Evolutionary conservation across 169 alveolate genomes (phyloP).

Genomic region (Babesia sp.): DNA sequence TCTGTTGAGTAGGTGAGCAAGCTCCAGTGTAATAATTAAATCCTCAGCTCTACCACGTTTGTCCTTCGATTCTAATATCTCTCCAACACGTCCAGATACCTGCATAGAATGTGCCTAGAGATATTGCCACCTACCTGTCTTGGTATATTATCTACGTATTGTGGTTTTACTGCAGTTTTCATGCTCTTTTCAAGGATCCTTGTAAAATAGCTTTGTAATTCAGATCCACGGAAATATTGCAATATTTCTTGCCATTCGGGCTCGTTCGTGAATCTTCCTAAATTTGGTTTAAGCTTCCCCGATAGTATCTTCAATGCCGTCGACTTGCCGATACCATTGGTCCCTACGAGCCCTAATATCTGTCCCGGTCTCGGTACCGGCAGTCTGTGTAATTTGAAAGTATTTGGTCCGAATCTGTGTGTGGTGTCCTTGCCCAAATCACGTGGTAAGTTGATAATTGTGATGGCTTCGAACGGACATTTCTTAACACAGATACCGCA

Average conservation of each 20-base stretch:
- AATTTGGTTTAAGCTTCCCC: slow-evolving; percentile 96
- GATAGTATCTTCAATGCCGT: slow-evolving; percentile 96
- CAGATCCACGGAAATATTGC: slow-evolving; percentile 95
- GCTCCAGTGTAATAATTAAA: slow-evolving; percentile 85
- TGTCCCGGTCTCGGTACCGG: slow-evolving; percentile 99
- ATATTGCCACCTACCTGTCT: slow-evolving; percentile 79
- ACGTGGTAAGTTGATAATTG: slow-evolving; percentile 97
- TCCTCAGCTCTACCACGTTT: slow-evolving; percentile 83
- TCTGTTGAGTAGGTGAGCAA: slow-evolving; percentile 91
- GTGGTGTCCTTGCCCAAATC: slow-evolving; percentile 87
- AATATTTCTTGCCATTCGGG: slow-evolving; percentile 97
- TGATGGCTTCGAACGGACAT: slow-evolving; percentile 98
- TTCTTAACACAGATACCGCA: slow-evolving; percentile 99
- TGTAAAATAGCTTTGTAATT: slow-evolving; percentile 94
- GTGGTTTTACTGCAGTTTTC: slow-evolving; percentile 96
- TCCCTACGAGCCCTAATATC: slow-evolving; percentile 87
- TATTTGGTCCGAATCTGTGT: slow-evolving; percentile 98
- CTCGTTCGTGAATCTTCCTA: slow-evolving; percentile 93
- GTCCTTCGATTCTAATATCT: slow-evolving; percentile 88
- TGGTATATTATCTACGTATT: slow-evolving; percentile 97
- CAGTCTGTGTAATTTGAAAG: slow-evolving; percentile 97
- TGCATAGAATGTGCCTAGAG: neutral
- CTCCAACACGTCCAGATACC: slow-evolving; percentile 74
- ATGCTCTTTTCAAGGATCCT: slow-evolving; percentile 93
- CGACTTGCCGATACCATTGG: slow-evolving; percentile 97